Percentiles rank a stretch among this genome's conserved stretches.
These are phyloP conservation scores for Dendryphion nanum DNA, from an alignment of 2,329 filamentous ascomycete genomes.

Conservation along the genomic window DNA sequence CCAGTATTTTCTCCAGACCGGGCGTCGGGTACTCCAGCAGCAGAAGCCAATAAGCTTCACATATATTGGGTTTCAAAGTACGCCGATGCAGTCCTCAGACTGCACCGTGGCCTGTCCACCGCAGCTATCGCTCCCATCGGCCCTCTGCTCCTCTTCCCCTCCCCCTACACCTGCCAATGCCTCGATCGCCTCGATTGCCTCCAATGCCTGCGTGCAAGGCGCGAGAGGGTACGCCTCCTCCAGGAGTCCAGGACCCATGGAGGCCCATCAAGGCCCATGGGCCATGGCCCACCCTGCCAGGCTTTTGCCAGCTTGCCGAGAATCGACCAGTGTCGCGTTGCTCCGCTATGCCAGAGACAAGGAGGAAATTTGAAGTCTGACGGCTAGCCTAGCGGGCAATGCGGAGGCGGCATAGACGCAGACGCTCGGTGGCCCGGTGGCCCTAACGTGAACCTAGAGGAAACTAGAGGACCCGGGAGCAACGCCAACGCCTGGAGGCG, in stretches of 20 bases:
- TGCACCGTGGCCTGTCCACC: slow-evolving; percentile 25
- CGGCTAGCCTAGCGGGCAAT: no score
- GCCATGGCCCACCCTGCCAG: no score
- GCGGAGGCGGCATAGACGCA: no score
- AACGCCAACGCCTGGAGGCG: no score
- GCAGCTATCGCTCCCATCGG: slow-evolving; percentile 24
- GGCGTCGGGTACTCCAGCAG: slow-evolving; percentile 29
- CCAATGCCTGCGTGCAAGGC: no score
- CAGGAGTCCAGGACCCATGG: no score
- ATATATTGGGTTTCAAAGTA: slow-evolving; percentile 34
- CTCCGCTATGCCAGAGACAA: slow-evolving; percentile 49
- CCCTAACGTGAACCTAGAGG: no score
- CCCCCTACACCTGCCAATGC: slow-evolving; percentile 24
- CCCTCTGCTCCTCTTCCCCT: slow-evolving; percentile 26
- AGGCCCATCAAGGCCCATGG: no score
- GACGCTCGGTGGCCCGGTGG: no score
- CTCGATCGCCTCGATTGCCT: not conserved
- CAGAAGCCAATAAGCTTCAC: slow-evolving; percentile 31
- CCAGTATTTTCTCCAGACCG: slow-evolving; percentile 24
- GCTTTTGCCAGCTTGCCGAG: slow-evolving; percentile 7
- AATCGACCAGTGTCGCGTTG: slow-evolving; percentile 47
- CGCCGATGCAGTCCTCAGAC: slow-evolving; percentile 25
- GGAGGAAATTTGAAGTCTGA: no score
- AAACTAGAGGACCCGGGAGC: no score
- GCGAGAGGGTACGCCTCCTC: no score